Conservation (phyloP, 2,329 filamentous ascomycete species). For the Lecanicillium sp. region DNA sequence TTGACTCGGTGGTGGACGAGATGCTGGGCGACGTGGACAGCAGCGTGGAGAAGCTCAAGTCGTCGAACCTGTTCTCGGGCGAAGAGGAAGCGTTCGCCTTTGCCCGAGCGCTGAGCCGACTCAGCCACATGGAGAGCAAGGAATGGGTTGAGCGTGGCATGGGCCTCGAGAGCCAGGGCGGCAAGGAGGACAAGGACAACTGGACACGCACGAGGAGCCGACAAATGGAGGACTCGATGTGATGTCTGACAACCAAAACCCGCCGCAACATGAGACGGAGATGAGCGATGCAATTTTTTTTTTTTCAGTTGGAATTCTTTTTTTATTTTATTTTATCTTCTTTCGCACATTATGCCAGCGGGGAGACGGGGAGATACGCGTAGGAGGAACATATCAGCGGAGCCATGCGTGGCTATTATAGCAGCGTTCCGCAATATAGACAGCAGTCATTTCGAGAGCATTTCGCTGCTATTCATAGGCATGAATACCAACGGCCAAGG, state of each 20-base stretch:
- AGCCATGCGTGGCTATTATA: too few relatives aligned
- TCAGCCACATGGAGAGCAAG: constrained; percentile 88
- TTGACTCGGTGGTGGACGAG: constrained; percentile 67
- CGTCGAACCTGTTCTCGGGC: constrained; percentile 80
- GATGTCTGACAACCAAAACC: constrained; percentile 21
- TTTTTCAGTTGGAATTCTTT: too few relatives aligned
- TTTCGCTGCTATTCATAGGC: too few relatives aligned
- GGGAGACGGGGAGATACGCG: too few relatives aligned
- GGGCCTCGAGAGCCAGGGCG: constrained; percentile 58
- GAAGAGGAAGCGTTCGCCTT: constrained; percentile 98
- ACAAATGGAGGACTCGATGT: constrained; percentile 65
- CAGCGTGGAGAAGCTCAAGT: constrained; percentile 79
- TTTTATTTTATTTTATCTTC: too few relatives aligned
- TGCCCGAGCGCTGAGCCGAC: constrained; percentile 73
- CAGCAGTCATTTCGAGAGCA: too few relatives aligned
- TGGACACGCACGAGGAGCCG: constrained; percentile 61
- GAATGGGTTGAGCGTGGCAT: constrained; percentile 89
- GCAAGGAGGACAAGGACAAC: constrained; percentile 57
- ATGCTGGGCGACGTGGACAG: constrained; percentile 85
- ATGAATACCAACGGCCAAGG: too few relatives aligned
- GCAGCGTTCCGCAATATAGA: too few relatives aligned
- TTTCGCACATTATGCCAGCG: too few relatives aligned
- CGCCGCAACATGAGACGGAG: background rate
- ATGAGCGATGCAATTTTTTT: background rate
- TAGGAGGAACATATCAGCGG: too few relatives aligned